Conservation (phyloP, 192 early-diverging fungal genomes). For the Chytriomyces hyalinus region DNA sequence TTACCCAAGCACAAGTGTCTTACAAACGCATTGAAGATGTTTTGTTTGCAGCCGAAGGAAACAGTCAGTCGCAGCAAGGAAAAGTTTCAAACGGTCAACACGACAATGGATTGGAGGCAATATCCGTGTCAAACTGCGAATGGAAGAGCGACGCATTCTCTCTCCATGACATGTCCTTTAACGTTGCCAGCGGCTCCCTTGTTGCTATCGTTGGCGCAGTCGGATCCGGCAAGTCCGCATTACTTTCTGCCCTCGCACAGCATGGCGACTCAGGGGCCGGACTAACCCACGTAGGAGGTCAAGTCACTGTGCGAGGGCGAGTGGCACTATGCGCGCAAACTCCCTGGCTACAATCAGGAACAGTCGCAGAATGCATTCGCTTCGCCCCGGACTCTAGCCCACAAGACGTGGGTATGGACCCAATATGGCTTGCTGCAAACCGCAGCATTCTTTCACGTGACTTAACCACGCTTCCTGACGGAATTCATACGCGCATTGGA, state of each 20-base stretch:
- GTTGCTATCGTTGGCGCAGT: constrained; percentile 74
- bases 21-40: too few relatives aligned
- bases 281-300: constrained; percentile 55
- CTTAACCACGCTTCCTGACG: constrained; percentile 36
- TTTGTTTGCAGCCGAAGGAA: too few relatives aligned
- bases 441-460: constrained; percentile 5
- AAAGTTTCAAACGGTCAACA: too few relatives aligned
- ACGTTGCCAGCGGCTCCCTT: constrained; percentile 53
- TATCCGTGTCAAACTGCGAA: too few relatives aligned
- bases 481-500: constrained; percentile 39
- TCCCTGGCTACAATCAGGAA: constrained; percentile 75
- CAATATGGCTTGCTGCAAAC: not conserved
- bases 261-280: constrained; percentile 56
- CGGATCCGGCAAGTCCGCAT: constrained; percentile 74
- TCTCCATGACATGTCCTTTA: constrained; percentile 66
- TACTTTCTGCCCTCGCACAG: constrained; percentile 69
- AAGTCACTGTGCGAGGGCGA: constrained; percentile 53
- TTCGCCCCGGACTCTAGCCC: constrained; percentile 64
- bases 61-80: too few relatives aligned
- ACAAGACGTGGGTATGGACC: not conserved
- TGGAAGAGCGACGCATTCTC: constrained; percentile 45
- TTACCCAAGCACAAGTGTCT: too few relatives aligned
- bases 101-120: too few relatives aligned
- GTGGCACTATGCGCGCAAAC: constrained; percentile 72
- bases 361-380: constrained; percentile 81